Evolutionary conservation across 1,284 basidiomycete species (phyloP), one percentile per base, ranked within the genome.

Genomic region (Veloboletus limbatus): DNA sequence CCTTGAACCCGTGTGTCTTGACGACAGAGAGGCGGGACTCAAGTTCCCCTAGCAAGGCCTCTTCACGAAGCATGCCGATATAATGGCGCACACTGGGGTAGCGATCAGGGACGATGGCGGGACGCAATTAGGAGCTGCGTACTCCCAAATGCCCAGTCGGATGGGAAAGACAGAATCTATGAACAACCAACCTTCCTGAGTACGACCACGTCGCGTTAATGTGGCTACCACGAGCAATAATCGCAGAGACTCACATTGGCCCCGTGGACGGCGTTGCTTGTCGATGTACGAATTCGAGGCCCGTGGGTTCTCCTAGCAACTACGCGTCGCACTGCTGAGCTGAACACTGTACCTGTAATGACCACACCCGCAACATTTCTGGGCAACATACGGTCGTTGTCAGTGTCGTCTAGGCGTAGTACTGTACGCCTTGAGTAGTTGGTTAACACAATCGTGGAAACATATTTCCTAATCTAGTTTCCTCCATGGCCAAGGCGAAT

Each of bases 161-260:
- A 79, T 65, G 1, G 80, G 81, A 53, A 81, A 78, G n/a, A 82
- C 70, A 0, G 78, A 76, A 53, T 80, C 77, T 34, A 82, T 62
- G 55, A 76, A 82, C 6, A 81, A 56, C 66, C 70, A 73, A 3
- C 68, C 77, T 43, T 75, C 62, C 41, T 61, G 58, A 14, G 38
- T 31, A 14, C 17, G 20, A 17, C 42, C 33, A 45, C 34, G 36
- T 48, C 27, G 18, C 34, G 36, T 59, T 18, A 40, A 32, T 10
- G 28, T 16, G n/a, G 28, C 17, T 8, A 38, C 59, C 44, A 54
- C 17, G 51, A 21, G 49, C 33, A 45, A 45, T 45, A 48, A 47
- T 48, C 34, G 17, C 13, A 37, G 26, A 50, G 26, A 50, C 58
- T 54, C 45, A 60, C 58, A 30, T 55, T 59, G 24, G 51, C 27